These are phyloP conservation scores for Scutellaria minor DNA, from an alignment of 257 asterid genomes.

Conservation along the genomic window DNA sequence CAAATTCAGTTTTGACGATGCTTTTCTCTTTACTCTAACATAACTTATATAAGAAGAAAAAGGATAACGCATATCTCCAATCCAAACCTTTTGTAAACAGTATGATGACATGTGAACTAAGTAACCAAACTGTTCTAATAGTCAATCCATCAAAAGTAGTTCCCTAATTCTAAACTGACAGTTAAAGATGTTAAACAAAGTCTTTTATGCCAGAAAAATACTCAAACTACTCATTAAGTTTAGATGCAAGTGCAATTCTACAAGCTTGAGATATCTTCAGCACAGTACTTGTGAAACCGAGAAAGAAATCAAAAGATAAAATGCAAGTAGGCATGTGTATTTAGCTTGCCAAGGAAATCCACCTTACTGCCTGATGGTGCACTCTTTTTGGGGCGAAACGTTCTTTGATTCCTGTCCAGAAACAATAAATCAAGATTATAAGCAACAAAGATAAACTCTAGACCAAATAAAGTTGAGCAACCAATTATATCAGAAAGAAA, in stretches of 20 bases:
- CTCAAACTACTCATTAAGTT: slow-evolving; percentile 14
- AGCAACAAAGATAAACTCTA: slow-evolving; percentile 12
- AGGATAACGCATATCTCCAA: neutral
- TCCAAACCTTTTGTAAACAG: neutral
- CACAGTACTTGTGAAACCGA: neutral
- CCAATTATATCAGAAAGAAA: neutral
- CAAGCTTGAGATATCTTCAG: slow-evolving; percentile 22
- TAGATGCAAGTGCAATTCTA: slow-evolving; percentile 3
- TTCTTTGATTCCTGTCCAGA: slow-evolving; percentile 81
- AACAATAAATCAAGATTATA: slow-evolving; percentile 26
- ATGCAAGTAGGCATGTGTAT: slow-evolving; percentile 17
- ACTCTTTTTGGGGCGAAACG: slow-evolving; percentile 96
- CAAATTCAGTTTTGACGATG: too few species aligned
- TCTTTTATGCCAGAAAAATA: slow-evolving; percentile 11
- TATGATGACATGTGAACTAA: neutral
- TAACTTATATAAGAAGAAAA: slow-evolving; percentile 6
- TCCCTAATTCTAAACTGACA: neutral
- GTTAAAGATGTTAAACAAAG: neutral
- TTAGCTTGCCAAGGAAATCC: slow-evolving; percentile 23
- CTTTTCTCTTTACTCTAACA: neutral
- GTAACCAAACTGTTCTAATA: neutral
- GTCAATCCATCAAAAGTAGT: neutral
- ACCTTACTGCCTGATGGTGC: slow-evolving; percentile 99
- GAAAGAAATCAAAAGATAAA: slow-evolving; percentile 13
- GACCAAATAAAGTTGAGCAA: slow-evolving; percentile 15